Conservation (phyloP, 1,284 basidiomycete genomes). For the Paramarasmius palmivorus region DNA sequence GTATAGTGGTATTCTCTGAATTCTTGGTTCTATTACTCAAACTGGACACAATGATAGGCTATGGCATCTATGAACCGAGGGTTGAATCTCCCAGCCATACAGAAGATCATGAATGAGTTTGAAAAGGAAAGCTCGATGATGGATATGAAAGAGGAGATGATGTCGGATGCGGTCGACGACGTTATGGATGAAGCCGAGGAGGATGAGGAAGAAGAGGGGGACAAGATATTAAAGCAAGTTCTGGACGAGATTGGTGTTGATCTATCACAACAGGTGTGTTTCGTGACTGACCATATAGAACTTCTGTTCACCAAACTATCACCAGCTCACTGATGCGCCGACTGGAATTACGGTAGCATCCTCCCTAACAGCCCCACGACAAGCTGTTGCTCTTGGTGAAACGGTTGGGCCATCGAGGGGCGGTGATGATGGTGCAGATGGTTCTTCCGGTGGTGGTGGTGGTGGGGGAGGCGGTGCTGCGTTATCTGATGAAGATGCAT, state of each 20-base stretch:
- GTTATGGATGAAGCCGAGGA: constrained; percentile 93
- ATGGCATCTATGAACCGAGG: constrained; percentile 99
- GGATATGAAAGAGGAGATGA: constrained; percentile 99
- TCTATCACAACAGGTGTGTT: constrained; percentile 84
- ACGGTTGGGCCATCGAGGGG: constrained; percentile 39
- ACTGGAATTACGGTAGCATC: constrained; percentile 67
- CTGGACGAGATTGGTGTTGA: constrained; percentile 96
- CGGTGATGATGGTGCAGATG: constrained; percentile 37
- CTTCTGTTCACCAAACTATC: constrained; percentile 11
- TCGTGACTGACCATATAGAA: constrained; percentile 10
- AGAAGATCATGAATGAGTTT: constrained; percentile 97
- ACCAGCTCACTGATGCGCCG: constrained; percentile 82
- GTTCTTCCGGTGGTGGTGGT: constrained; percentile 30
- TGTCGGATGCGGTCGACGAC: constrained; percentile 98
- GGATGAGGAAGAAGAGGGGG: constrained; percentile 95
- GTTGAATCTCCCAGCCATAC: constrained; percentile 93
- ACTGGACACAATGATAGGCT: constrained; percentile 54
- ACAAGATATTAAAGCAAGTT: constrained; percentile 95
- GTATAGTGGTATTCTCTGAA: constrained; percentile 46
- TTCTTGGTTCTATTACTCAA: background rate
- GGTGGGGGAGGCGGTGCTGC: constrained; percentile 37
- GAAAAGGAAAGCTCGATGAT: constrained; percentile 96
- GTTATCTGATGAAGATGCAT: constrained; percentile 79
- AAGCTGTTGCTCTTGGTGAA: constrained; percentile 82
- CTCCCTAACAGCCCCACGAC: constrained; percentile 63